Evolutionary conservation across 805 yeast species (phyloP), one percentile per base, ranked within the genome.

Genomic region (Hagleromyces aurorensis): DNA sequence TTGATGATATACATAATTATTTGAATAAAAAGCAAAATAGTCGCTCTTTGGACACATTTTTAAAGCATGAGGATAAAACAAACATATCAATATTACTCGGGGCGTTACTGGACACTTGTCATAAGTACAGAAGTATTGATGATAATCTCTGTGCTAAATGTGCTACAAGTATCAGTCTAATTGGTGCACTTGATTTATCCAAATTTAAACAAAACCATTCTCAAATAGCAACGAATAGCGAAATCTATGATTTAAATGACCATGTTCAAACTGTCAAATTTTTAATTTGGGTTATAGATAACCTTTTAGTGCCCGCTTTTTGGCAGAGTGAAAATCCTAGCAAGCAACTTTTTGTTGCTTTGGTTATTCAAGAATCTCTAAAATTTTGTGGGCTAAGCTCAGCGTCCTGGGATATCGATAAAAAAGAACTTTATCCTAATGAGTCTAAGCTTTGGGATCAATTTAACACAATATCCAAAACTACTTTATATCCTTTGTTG

Each of bases 261-360:
- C 65, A 62, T 15, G 53, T 51, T 4, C 96, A 87, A 43, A 70
- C 72, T n/a, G 61, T 72, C 2, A 65, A 62, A 8, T 84, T 89
- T 45, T 63, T 85, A 18, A 61, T 72, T 3, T 65, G 68, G 43
- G 72, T 87, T 27, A 61, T 87, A 19, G 78, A 82, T 36, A 67
- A 70, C 32, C 65, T 73, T 35, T 64, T 91, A n/a, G 79, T 87
- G 6, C 85, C 83, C 19, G 74, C 85, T 1, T 87, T 86, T 55
- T 78, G 93, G 75, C 86, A 95, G 0, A 79, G 96, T 2, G 81
- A 79, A 19, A 86, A 86, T 48, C 95, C 97, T 0, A 70, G 73
- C 13, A 72, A 75, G 27, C 98, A 91, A 52, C 65, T 82, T 34
- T 82, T 79, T 48, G 66, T 86, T 19, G 95, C 96, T 0, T 80